These are phyloP conservation scores for Pseudopyrenochaeta lycopersici DNA, from an alignment of 2,329 filamentous ascomycete species.

Conservation along the genomic window DNA sequence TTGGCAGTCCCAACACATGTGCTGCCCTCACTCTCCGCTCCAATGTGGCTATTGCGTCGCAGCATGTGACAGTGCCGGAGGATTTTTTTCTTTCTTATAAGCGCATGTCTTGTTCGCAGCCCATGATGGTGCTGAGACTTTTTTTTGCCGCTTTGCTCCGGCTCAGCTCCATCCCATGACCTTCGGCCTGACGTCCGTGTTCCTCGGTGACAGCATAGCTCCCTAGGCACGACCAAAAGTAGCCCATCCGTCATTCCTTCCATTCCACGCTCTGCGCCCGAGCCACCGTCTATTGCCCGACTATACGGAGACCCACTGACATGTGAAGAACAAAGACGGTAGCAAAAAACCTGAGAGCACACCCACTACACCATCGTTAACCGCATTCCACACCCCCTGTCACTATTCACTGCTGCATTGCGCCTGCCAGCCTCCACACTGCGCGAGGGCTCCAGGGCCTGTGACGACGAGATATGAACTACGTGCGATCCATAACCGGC, in stretches of 20 bases:
- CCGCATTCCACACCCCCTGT: background rate
- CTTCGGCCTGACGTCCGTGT: conserved; percentile 16
- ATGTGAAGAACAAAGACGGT: conserved; percentile 12
- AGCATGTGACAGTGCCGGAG: conserved; percentile 12
- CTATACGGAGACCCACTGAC: conserved; percentile 5
- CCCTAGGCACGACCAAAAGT: conserved; percentile 8
- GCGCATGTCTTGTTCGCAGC: background rate
- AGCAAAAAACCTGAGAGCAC: background rate
- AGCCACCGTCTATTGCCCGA: conserved; percentile 1
- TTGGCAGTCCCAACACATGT: conserved; percentile 12
- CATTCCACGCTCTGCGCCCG: background rate
- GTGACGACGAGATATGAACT: conserved; percentile 76
- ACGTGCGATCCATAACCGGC: conserved; percentile 93
- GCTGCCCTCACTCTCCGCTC: background rate
- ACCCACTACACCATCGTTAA: background rate
- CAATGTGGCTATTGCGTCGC: background rate
- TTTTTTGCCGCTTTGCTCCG: conserved; percentile 26
- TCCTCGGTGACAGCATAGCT: conserved; percentile 19
- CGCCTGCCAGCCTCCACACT: background rate
- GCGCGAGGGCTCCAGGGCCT: conserved; percentile 12
- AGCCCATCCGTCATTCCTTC: background rate
- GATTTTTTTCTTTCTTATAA: background rate
- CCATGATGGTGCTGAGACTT: background rate
- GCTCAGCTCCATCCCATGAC: conserved; percentile 30
- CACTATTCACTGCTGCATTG: background rate